A percentile compares a stretch with the other conserved stretches of the same genome.
Evolutionary conservation across 345 rosid genomes (phyloP).

Genomic region (Eucalyptus cloeziana): DNA sequence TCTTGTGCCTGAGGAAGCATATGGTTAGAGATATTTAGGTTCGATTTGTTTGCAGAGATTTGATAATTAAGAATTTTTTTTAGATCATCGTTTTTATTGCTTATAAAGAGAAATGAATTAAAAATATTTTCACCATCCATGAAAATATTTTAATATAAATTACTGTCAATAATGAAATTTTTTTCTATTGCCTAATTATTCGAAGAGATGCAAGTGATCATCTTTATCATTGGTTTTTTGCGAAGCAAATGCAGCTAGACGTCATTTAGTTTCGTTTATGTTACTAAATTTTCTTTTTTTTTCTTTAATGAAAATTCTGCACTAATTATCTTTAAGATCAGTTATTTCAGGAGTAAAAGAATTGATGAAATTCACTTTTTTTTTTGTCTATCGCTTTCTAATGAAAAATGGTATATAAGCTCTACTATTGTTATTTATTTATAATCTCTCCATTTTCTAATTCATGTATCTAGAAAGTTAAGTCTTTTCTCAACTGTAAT

Average conservation of each 20-base stretch:
- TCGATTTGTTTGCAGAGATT: no score
- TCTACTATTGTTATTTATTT: background rate
- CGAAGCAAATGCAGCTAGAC: background rate
- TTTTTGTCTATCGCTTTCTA: background rate
- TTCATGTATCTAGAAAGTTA: background rate
- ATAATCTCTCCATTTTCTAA: background rate
- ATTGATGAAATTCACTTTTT: background rate
- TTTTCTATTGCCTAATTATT: no score
- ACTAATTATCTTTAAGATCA: background rate
- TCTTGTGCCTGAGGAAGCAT: background rate
- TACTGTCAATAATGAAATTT: background rate
- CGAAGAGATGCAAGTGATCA: background rate
- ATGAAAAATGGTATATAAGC: background rate
- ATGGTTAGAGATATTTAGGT: background rate
- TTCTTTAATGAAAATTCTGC: background rate
- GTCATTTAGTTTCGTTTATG: rapidly evolving
- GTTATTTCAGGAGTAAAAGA: background rate
- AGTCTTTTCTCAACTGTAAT: background rate
- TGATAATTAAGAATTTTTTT: no score
- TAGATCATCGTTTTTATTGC: no score
- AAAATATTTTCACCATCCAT: no score
- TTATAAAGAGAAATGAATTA: no score
- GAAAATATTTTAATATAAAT: no score
- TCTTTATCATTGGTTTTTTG: no score
- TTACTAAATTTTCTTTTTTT: background rate